Conservation (phyloP, 1,284 basidiomycete species). For the Veloboletus limbatus region DNA sequence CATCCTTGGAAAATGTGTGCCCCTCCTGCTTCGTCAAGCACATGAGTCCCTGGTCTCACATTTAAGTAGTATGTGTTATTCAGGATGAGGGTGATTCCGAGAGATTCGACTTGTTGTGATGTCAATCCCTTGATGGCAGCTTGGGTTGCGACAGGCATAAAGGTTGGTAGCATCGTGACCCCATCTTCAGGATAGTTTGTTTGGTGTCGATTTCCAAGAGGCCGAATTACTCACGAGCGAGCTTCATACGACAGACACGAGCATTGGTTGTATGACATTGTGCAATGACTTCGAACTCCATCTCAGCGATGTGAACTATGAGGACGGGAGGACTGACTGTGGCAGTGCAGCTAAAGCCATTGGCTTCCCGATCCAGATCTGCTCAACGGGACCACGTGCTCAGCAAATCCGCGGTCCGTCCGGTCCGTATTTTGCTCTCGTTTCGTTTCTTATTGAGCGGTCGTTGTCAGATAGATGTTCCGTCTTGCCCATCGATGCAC, state of each 20-base stretch:
- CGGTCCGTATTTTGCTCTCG: slow-evolving; percentile 16
- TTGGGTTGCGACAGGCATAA: slow-evolving; percentile 90
- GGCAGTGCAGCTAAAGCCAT: slow-evolving; percentile 18
- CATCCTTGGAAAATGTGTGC: slow-evolving; percentile 85
- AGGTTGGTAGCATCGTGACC: slow-evolving; percentile 76
- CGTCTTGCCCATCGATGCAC: slow-evolving; percentile 18
- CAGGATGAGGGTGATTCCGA: slow-evolving; percentile 75
- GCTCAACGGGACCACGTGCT: too few species aligned
- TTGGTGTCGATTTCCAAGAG: neutral
- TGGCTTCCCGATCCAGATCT: too few species aligned
- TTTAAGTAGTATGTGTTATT: slow-evolving; percentile 88
- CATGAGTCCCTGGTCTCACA: slow-evolving; percentile 70
- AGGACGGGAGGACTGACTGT: slow-evolving; percentile 1
- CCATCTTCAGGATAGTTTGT: slow-evolving; percentile 51
- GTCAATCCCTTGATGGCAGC: slow-evolving; percentile 85
- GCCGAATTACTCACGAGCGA: slow-evolving; percentile 50
- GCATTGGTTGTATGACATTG: slow-evolving; percentile 75
- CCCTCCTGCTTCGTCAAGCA: slow-evolving; percentile 70
- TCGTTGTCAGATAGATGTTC: slow-evolving; percentile 25
- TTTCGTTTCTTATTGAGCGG: neutral
- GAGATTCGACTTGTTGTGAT: slow-evolving; percentile 75
- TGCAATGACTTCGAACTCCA: slow-evolving; percentile 79
- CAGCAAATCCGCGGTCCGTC: slow-evolving; percentile 16
- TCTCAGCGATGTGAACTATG: slow-evolving; percentile 29
- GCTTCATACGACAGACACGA: slow-evolving; percentile 72